These are phyloP conservation scores for Cylindrotheca closterium DNA, from an alignment of 108 stramenopile species.

Conservation along the genomic window DNA sequence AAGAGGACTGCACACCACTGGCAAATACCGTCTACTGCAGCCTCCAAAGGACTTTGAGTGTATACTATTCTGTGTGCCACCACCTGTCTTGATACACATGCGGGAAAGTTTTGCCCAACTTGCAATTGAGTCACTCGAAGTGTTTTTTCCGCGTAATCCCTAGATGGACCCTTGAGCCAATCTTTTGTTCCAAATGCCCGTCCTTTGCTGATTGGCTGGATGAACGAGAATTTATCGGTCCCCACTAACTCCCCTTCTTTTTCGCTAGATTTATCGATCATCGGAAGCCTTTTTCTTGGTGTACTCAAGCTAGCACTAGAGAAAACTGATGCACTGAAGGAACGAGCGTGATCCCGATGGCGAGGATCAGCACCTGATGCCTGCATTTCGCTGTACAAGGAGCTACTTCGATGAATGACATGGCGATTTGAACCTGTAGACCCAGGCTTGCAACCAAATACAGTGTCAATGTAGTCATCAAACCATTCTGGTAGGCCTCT, in stretches of 20 bases:
- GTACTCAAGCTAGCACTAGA: conserved; percentile 15
- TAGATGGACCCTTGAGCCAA: conserved; percentile 68
- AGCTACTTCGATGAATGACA: conserved; percentile 1
- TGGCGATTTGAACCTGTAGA: conserved; percentile 1
- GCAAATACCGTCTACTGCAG: conserved; percentile 75
- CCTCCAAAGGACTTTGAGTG: conserved; percentile 82
- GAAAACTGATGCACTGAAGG: conserved; percentile 41
- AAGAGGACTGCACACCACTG: conserved; percentile 89
- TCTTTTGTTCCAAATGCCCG: conserved; percentile 56
- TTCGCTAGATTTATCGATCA: not conserved
- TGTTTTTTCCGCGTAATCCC: conserved; percentile 72
- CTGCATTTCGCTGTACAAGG: conserved; percentile 4
- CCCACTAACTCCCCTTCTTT: conserved; percentile 58
- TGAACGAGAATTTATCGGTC: conserved; percentile 81
- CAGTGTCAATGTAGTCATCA: conserved; percentile 37
- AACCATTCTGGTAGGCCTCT: conserved; percentile 81
- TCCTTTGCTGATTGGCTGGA: conserved; percentile 75
- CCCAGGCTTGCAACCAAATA: conserved; percentile 13
- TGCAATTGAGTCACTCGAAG: conserved; percentile 80
- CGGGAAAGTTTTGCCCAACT: conserved; percentile 78
- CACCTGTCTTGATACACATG: conserved; percentile 80
- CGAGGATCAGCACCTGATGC: not conserved
- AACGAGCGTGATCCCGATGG: conserved; percentile 32
- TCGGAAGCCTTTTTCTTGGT: not conserved
- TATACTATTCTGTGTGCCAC: conserved; percentile 79